Evolutionary conservation across 1,139 yeast genomes (phyloP), one percentile per base, ranked within the genome.

Genomic region (Diutina sp.): DNA sequence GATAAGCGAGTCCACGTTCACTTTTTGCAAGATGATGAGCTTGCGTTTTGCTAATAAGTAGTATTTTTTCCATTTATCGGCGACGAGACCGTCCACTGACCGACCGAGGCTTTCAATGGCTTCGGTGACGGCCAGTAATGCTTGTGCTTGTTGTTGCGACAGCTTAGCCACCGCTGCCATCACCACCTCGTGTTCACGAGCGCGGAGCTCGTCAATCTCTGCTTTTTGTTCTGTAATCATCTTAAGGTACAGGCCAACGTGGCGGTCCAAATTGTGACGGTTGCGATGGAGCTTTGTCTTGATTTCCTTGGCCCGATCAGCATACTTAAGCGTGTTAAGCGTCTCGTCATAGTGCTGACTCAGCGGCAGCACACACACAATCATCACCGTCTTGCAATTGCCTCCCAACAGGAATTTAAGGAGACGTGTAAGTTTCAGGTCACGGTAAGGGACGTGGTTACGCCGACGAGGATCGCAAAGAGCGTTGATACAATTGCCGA

Each of bases 401-500:
- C 97, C 97, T 4, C 97, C 97, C n/a, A 91, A 73, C 0, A 97
- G 90, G 66, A 88, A 90, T 66, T 90, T 90, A 57, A 91, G 77
- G 56, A 91, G 72, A 61, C 98, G 72, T 0, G 98, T 91, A 6
- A 50, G 35, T 29, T 50, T 50, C 44, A 32, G 45, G 35, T 50
- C 53, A 4, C 53, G 53, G 68, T 88, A 91, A 0, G 98, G 98
- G 12, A 93, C 81, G 70, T 91, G 97, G 59, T 82, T 78, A 56
- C 82, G 71, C 59, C 82, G 72, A 58, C 84, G 72, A 1, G 84
- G 83, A 64, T 85, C 93, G 70, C 96, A 89, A 56, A 90, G 74
- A 1, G 97, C 97, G 67, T 90, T 90, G 61, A 93, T 91, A 68
- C 98, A 91, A 66, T 90, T 91, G 0, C 98, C 98, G 55, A 93